phyloP scores from a whole-genome alignment of 1,139 yeast genomes.

The Geotrichum reessii region DNA sequence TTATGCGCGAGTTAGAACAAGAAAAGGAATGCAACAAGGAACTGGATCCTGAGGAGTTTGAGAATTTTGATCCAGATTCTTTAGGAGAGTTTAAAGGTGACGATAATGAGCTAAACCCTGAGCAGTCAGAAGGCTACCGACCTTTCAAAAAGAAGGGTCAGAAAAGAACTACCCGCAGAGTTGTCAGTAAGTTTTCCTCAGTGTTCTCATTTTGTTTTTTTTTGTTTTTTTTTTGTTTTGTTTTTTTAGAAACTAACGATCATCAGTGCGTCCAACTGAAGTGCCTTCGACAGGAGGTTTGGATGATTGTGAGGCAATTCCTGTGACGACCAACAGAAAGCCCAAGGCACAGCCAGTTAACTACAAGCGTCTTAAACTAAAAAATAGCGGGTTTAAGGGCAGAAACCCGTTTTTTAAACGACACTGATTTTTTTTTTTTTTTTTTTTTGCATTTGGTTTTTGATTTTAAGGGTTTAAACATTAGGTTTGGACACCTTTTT shows the following conservation, averaged over 20 bases:
- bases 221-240: slow-evolving; percentile 33
- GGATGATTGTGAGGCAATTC: slow-evolving; percentile 9
- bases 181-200: slow-evolving; percentile 43
- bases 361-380: slow-evolving; percentile 25
- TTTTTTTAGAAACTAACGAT: slow-evolving; percentile 26
- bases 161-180: slow-evolving; percentile 59
- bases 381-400: slow-evolving; percentile 27
- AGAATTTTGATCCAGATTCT: slow-evolving; percentile 17
- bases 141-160: slow-evolving; percentile 42
- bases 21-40: slow-evolving; percentile 27
- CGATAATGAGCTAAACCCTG: slow-evolving; percentile 16
- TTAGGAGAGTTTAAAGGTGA: slow-evolving; percentile 20
- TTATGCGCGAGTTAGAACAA: slow-evolving; percentile 24
- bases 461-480: too few relatives aligned
- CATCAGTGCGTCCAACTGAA: slow-evolving; percentile 17
- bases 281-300: slow-evolving; percentile 10
- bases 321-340: slow-evolving; percentile 1
- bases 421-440: slow-evolving; percentile 15
- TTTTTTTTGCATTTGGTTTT: neutral
- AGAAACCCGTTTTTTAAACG: slow-evolving; percentile 18
- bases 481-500: too few relatives aligned
- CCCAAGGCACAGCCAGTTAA: slow-evolving; percentile 21
- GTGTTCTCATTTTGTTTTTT: neutral
- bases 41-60: slow-evolving; percentile 14
- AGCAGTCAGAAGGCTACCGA: slow-evolving; percentile 17